Evolutionary conservation across 345 rosid genomes (phyloP).

Genomic region (Limnanthes douglasii): DNA sequence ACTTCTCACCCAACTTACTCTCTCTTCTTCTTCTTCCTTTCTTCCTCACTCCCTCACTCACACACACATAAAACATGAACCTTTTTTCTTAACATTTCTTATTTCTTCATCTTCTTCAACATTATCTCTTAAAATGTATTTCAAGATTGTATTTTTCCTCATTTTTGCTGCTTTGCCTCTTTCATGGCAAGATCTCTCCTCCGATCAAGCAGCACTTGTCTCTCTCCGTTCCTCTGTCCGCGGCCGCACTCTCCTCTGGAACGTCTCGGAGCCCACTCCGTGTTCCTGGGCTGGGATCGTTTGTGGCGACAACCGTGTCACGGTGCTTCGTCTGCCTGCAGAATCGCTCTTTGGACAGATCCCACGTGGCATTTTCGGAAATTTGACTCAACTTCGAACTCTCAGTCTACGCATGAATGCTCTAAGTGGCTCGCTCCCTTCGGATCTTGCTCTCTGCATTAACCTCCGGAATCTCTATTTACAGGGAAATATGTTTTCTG

Average conservation of each 20-base stretch:
- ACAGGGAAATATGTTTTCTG: slow-evolving; percentile 73
- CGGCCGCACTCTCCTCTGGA: slow-evolving; percentile 82
- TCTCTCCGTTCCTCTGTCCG: slow-evolving; percentile 62
- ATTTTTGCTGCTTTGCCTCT: slow-evolving; percentile 11
- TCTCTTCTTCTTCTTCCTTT: background rate
- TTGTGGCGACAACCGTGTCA: slow-evolving; percentile 52
- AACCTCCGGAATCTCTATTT: slow-evolving; percentile 56
- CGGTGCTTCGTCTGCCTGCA: slow-evolving; percentile 73
- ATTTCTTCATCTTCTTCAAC: slow-evolving; percentile 3
- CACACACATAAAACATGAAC: background rate
- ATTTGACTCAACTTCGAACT: slow-evolving; percentile 60
- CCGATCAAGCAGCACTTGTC: slow-evolving; percentile 73
- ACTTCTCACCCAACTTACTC: background rate
- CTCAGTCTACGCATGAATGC: slow-evolving; percentile 82
- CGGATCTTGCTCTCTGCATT: slow-evolving; percentile 57
- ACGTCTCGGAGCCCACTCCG: slow-evolving; percentile 27
- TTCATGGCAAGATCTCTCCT: slow-evolving; percentile 43
- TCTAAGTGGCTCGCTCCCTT: slow-evolving; percentile 44
- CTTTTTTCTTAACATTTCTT: background rate
- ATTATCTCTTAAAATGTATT: slow-evolving; percentile 3
- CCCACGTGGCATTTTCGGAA: slow-evolving; percentile 54
- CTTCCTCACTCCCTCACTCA: background rate
- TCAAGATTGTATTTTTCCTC: slow-evolving; percentile 8
- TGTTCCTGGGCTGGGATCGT: slow-evolving; percentile 77
- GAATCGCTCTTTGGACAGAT: slow-evolving; percentile 56